Conservation (phyloP, 2,329 filamentous ascomycete genomes). For the Pseudocercospora fijiensis region DNA sequence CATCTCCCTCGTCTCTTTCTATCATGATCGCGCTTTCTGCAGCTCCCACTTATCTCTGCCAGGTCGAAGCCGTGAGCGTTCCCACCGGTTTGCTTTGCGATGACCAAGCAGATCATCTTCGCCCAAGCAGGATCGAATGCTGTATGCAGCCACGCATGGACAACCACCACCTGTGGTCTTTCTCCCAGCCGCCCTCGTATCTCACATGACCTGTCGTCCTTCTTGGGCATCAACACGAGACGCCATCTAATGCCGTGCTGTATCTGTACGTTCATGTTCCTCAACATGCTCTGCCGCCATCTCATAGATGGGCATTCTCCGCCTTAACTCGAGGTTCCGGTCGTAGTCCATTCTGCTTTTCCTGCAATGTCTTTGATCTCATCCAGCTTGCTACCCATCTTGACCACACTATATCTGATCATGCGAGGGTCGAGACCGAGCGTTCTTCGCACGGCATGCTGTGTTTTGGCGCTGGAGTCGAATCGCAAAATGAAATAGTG, state of each 20-base stretch:
- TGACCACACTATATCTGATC: slow-evolving; percentile 83
- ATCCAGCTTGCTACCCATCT: slow-evolving; percentile 69
- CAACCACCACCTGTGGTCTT: background rate
- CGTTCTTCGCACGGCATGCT: slow-evolving; percentile 71
- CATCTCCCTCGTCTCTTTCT: background rate
- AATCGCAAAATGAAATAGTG: slow-evolving; percentile 99
- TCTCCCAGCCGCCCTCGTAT: background rate
- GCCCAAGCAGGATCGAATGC: too few relatives aligned
- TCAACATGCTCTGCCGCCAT: background rate
- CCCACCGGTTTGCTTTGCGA: background rate
- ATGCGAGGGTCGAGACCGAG: slow-evolving; percentile 84
- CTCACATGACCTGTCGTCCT: background rate
- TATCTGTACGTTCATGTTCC: slow-evolving; percentile 7
- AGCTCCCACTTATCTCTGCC: background rate
- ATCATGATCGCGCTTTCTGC: background rate
- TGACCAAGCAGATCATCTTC: background rate
- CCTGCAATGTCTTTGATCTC: slow-evolving; percentile 61
- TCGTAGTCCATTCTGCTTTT: slow-evolving; percentile 51
- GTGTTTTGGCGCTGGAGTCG: slow-evolving; percentile 71
- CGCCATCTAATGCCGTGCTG: slow-evolving; percentile 1
- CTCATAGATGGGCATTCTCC: background rate
- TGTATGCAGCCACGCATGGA: too few relatives aligned
- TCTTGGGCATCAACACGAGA: background rate
- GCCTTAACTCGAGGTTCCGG: background rate
- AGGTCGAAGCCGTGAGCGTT: background rate